A percentile compares a stretch with the other conserved stretches of the same genome.
Conservation (phyloP, 176 grass and related monocot genomes). For the Hordeum vulgare region MorexV3_pseudomolecules_assembly NC_058523.1:136699939-136700438, state of each 20-base stretch:
- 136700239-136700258: constrained; percentile 92
- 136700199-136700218: constrained; percentile 85
- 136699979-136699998: constrained; percentile 13
- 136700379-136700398: constrained; percentile 43
- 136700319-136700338: background rate
- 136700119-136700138: constrained; percentile 3
- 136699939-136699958: background rate
- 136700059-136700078: background rate
- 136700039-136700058: background rate
- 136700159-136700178: constrained; percentile 80
- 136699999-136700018: constrained; percentile 2
- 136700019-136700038: constrained; percentile 37
- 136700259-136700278: constrained; percentile 76
- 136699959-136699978: constrained; percentile 12
- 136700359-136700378: constrained; percentile 48
- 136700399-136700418: constrained; percentile 71
- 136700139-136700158: constrained; percentile 49
- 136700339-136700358: background rate
- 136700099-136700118: background rate
- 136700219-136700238: constrained; percentile 60
- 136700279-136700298: background rate
- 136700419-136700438: constrained; percentile 77
- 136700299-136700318: background rate
- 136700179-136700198: constrained; percentile 59
- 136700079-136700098: background rate